These are phyloP conservation scores for Tolypocladium sp. DNA, from an alignment of 2,329 filamentous ascomycete genomes.

Conservation along the genomic window DNA sequence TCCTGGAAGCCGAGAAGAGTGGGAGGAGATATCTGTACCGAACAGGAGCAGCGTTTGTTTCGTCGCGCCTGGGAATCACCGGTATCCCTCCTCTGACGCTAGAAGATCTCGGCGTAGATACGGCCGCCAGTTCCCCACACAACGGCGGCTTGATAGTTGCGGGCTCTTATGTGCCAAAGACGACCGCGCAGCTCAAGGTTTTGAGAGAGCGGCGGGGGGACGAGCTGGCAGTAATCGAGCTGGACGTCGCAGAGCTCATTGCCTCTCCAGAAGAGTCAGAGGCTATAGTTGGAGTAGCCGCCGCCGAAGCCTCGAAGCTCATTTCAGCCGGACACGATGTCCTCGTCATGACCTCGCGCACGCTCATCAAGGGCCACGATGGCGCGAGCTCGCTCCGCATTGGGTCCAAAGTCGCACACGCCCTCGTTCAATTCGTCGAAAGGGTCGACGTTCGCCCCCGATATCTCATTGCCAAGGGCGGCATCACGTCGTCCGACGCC, in stretches of 20 bases:
- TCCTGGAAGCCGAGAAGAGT: slow-evolving; percentile 25
- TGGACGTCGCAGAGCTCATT: slow-evolving; percentile 26
- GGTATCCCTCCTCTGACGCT: slow-evolving; percentile 38
- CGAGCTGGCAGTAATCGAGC: slow-evolving; percentile 34
- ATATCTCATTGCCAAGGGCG: slow-evolving; percentile 51
- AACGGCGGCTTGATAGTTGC: slow-evolving; percentile 42
- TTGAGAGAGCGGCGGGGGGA: slow-evolving; percentile 26
- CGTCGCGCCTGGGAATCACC: slow-evolving; percentile 39
- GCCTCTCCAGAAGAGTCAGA: slow-evolving; percentile 19
- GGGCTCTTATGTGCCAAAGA: slow-evolving; percentile 49
- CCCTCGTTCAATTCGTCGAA: slow-evolving; percentile 38
- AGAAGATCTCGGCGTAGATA: slow-evolving; percentile 25
- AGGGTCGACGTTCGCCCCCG: slow-evolving; percentile 35
- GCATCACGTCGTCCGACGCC: slow-evolving; percentile 49
- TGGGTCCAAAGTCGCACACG: slow-evolving; percentile 39
- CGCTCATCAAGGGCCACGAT: slow-evolving; percentile 34
- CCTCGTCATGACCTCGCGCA: slow-evolving; percentile 47
- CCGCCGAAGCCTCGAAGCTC: slow-evolving; percentile 8
- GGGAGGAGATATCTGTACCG: slow-evolving; percentile 26
- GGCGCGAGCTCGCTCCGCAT: slow-evolving; percentile 39
- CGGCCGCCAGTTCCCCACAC: not conserved
- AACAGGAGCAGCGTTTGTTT: slow-evolving; percentile 30
- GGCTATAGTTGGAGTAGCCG: slow-evolving; percentile 21
- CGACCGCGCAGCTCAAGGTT: slow-evolving; percentile 40
- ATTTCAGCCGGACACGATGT: slow-evolving; percentile 38